Evolutionary conservation across 805 yeast genomes (phyloP).

Genomic region (Spencermartinsiella europaea): DNA sequence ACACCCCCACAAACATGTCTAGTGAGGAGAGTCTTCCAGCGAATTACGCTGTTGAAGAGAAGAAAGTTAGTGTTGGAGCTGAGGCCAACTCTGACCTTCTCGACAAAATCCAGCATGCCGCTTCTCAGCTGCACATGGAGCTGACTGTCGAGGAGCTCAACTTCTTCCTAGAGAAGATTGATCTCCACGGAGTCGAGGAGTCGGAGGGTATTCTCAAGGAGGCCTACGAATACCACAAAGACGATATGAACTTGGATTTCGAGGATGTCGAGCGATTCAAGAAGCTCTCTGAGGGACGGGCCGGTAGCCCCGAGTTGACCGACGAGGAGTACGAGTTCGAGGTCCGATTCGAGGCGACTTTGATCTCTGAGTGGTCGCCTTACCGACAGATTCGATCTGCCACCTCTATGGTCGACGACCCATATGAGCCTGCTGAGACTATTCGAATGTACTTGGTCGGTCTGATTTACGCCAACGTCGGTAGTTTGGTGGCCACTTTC

Average conservation of each 20-base stretch:
- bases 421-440: constrained; percentile 40
- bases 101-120: constrained; percentile 3
- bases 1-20: no score
- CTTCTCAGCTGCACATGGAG: constrained; percentile 4
- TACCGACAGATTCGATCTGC: constrained; percentile 56
- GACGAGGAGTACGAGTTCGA: constrained; percentile 27
- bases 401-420: constrained; percentile 46
- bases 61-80: neutral
- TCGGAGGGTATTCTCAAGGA: constrained; percentile 27
- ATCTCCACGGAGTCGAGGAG: no score
- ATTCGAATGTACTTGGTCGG: constrained; percentile 40
- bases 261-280: constrained; percentile 34
- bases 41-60: no score
- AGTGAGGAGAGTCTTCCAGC: no score
- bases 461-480: constrained; percentile 33
- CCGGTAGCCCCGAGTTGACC: no score
- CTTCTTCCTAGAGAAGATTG: neutral
- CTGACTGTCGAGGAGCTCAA: constrained; percentile 4
- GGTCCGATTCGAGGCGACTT: constrained; percentile 37
- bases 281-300: constrained; percentile 27
- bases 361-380: constrained; percentile 40
- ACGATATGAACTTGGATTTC: constrained; percentile 43
- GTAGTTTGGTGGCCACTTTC: constrained; percentile 37
- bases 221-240: constrained; percentile 38
- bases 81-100: neutral